Conservation (phyloP, 2,329 filamentous ascomycete species). For the Trichoderma semiorbis region DNA sequence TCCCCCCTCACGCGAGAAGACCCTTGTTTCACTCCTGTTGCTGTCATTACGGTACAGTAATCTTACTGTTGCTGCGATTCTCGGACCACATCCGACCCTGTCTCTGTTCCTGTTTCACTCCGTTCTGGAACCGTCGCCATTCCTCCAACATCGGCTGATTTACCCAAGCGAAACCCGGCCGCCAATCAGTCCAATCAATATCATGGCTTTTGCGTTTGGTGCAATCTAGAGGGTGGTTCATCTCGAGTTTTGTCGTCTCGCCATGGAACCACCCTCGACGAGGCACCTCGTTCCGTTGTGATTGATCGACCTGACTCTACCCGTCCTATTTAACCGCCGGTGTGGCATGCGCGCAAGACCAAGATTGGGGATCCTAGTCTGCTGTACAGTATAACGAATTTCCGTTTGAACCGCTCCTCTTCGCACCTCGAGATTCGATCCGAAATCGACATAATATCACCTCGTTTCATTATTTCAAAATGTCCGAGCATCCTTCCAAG, state of each 20-base stretch:
- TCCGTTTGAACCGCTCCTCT: not conserved
- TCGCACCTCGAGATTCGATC: not conserved
- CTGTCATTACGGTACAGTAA: not conserved
- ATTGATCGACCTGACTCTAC: not conserved
- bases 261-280: conserved; percentile 57
- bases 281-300: conserved; percentile 28
- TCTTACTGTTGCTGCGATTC: not conserved
- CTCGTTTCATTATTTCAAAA: not conserved
- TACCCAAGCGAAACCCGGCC: not conserved
- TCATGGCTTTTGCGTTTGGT: conserved; percentile 37
- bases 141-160: conserved; percentile 11
- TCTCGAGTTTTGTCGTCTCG: conserved; percentile 37
- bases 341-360: not conserved
- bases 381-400: not conserved
- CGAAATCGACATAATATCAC: not conserved
- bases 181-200: conserved; percentile 21
- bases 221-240: conserved; percentile 54
- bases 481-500: conserved; percentile 27
- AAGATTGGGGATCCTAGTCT: not conserved
- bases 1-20: conserved; percentile 5
- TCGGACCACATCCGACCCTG: not conserved
- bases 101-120: not conserved
- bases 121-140: not conserved
- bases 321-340: conserved; percentile 6
- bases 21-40: not conserved